Conservation (phyloP, 2,329 filamentous ascomycete genomes). For the Pezicula neosporulosa region DNA sequence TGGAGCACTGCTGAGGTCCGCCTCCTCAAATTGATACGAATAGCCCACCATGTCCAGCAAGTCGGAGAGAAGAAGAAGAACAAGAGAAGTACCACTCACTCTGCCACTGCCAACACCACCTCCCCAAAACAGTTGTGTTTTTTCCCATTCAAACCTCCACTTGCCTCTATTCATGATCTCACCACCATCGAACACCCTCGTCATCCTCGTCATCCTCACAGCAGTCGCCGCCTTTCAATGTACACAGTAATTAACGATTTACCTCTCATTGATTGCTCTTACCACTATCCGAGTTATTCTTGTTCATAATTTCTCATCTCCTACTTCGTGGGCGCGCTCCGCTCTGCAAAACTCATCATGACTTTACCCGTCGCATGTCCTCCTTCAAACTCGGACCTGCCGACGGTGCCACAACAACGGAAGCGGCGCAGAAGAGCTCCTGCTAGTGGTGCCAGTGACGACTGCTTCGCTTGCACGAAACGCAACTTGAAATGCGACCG, state of each 20-base stretch:
- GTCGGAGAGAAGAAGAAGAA: too few relatives aligned
- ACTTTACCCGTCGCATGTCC: conserved; percentile 29
- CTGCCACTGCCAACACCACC: background rate
- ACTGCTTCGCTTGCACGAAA: conserved; percentile 92
- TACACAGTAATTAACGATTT: background rate
- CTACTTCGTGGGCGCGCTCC: too few relatives aligned
- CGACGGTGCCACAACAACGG: conserved; percentile 25
- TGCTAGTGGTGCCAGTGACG: conserved; percentile 83
- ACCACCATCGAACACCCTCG: background rate
- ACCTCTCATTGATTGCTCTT: background rate
- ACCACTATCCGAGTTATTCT: too few relatives aligned
- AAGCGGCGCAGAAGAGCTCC: conserved; percentile 84
- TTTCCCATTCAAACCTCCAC: background rate
- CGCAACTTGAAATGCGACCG: conserved; percentile 84
- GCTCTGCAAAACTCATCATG: conserved; percentile 17
- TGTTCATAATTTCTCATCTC: background rate
- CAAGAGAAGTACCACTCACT: background rate
- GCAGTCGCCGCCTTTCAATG: too few relatives aligned
- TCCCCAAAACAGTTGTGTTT: too few relatives aligned
- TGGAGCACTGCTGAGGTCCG: background rate
- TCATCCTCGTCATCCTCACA: background rate
- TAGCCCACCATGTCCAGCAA: background rate
- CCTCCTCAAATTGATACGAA: conserved; percentile 2
- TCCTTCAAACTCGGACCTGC: conserved; percentile 21
- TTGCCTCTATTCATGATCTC: background rate